These are phyloP conservation scores for Sporothrix sp. DNA, from an alignment of 2,329 filamentous ascomycete genomes.

Conservation along the genomic window DNA sequence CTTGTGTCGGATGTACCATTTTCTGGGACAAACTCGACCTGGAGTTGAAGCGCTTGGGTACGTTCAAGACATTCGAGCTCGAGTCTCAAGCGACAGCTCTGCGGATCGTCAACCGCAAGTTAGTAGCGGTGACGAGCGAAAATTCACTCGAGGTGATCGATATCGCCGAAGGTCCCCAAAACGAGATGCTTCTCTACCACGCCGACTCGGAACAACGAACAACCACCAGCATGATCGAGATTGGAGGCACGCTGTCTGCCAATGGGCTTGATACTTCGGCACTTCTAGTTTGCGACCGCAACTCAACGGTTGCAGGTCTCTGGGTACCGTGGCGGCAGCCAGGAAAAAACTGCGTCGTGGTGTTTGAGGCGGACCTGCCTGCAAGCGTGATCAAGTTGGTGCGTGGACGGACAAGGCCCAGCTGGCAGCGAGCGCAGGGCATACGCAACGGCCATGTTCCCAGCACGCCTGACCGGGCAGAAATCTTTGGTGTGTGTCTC, in stretches of 20 bases:
- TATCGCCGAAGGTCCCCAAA: conserved; percentile 24
- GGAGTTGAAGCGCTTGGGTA: conserved; percentile 40
- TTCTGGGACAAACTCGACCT: conserved; percentile 47
- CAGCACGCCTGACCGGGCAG: conserved; percentile 35
- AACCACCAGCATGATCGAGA: conserved; percentile 37
- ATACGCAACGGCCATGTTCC: conserved; percentile 34
- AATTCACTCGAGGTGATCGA: conserved; percentile 47
- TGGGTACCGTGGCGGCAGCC: conserved; percentile 38
- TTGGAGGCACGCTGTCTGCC: conserved; percentile 24
- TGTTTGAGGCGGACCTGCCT: conserved; percentile 49
- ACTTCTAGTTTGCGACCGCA: conserved; percentile 39
- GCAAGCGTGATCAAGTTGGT: conserved; percentile 48
- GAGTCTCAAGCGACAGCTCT: conserved; percentile 44
- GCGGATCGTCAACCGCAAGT: conserved; percentile 35
- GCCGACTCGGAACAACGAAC: conserved; percentile 36
- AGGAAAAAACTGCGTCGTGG: conserved; percentile 32
- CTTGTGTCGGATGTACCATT: conserved; percentile 43
- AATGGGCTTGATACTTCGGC: conserved; percentile 27
- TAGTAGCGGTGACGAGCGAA: conserved; percentile 41
- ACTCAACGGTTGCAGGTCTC: conserved; percentile 37
- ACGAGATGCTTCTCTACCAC: conserved; percentile 33
- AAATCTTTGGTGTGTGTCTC: conserved; percentile 55
- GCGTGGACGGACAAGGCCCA: conserved; percentile 41
- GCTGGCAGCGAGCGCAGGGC: conserved; percentile 33
- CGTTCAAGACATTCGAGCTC: conserved; percentile 37